Evolutionary conservation across 2,329 filamentous ascomycete genomes (phyloP).

Genomic region (Daldinia sp.): DNA sequence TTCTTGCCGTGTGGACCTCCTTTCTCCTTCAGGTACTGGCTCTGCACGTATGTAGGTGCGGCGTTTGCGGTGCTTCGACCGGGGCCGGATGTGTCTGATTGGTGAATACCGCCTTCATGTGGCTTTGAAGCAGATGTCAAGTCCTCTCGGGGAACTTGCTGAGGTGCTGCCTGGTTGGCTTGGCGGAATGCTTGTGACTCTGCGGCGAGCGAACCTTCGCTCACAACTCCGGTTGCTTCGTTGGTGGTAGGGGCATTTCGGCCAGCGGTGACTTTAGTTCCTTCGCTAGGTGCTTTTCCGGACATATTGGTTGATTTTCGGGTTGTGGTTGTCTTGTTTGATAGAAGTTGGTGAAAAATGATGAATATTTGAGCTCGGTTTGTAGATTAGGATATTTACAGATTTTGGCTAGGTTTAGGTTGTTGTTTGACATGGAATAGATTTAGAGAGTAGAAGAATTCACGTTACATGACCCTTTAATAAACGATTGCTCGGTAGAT

Average conservation of each 20-base stretch:
- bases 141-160: constrained; percentile 62
- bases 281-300: constrained; percentile 46
- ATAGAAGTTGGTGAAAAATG: constrained; percentile 26
- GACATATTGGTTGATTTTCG: constrained; percentile 39
- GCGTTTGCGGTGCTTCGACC: constrained; percentile 37
- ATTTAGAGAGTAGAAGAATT: not conserved
- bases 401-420: not conserved
- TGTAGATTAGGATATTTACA: not conserved
- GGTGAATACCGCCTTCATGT: constrained; percentile 27
- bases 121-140: constrained; percentile 33
- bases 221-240: constrained; percentile 74
- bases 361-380: not conserved
- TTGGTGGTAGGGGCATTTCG: constrained; percentile 62
- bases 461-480: constrained; percentile 13
- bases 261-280: constrained; percentile 61
- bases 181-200: constrained; percentile 69
- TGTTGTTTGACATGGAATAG: not conserved
- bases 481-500: constrained; percentile 4
- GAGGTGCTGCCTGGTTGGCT: constrained; percentile 67
- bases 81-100: constrained; percentile 58
- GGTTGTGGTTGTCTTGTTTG: constrained; percentile 7
- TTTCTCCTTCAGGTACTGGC: constrained; percentile 50
- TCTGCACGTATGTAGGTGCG: constrained; percentile 57
- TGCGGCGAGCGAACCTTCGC: constrained; percentile 78
- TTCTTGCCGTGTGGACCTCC: constrained; percentile 60